Evolutionary conservation across 805 yeast species (phyloP).

Genomic region (Torulaspora indica): DNA sequence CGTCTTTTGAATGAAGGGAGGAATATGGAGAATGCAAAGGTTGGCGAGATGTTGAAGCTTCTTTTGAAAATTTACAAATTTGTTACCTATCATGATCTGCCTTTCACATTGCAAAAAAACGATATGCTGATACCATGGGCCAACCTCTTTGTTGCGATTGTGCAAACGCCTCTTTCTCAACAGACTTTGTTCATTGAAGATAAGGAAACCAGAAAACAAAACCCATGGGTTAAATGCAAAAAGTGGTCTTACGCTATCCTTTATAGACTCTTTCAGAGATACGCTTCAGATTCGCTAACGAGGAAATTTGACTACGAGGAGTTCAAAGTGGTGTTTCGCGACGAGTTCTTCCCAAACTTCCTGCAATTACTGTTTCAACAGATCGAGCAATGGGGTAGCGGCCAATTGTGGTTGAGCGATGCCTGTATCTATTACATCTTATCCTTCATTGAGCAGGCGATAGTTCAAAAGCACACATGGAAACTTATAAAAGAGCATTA

Average conservation of each 20-base stretch:
- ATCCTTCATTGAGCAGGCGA: conserved; percentile 56
- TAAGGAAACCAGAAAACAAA: conserved; percentile 50
- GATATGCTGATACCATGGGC: conserved; percentile 64
- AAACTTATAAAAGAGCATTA: conserved; percentile 58
- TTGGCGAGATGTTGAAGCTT: conserved; percentile 70
- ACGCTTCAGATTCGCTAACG: conserved; percentile 49
- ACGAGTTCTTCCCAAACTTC: conserved; percentile 68
- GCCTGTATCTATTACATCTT: conserved; percentile 62
- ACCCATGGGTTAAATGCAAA: conserved; percentile 69
- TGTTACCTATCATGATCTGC: conserved; percentile 67
- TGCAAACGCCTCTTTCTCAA: conserved; percentile 47
- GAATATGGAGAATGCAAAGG: conserved; percentile 34
- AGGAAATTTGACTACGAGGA: conserved; percentile 52
- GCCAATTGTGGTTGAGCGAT: conserved; percentile 63
- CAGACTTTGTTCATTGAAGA: conserved; percentile 40
- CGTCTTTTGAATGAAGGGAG: conserved; percentile 40
- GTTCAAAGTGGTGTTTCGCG: conserved; percentile 52
- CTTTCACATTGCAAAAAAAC: conserved; percentile 54
- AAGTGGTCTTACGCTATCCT: conserved; percentile 88
- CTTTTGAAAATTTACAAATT: conserved; percentile 74
- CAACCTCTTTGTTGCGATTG: conserved; percentile 64
- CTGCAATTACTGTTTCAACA: conserved; percentile 58
- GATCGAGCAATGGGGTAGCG: conserved; percentile 68
- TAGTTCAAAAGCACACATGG: conserved; percentile 62
- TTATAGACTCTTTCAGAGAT: conserved; percentile 64